Evolutionary conservation across 2,329 filamentous ascomycete genomes (phyloP).

Genomic region (Fusarium domesticum): DNA sequence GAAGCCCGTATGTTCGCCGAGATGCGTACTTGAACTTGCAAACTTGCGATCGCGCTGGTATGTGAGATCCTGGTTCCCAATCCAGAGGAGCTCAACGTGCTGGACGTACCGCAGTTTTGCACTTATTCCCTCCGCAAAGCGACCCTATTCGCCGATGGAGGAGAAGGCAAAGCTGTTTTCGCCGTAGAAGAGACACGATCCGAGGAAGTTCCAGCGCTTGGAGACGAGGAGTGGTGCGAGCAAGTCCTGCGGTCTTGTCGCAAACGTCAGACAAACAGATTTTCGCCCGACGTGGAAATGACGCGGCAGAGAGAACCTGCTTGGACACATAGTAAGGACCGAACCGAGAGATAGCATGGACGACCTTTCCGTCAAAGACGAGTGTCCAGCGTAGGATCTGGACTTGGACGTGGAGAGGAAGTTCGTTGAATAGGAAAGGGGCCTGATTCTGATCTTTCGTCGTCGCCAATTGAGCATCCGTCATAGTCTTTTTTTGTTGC

Average conservation of each 20-base stretch:
- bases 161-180: slow-evolving; percentile 50
- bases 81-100: slow-evolving; percentile 44
- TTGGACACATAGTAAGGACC: slow-evolving; percentile 34
- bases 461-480: neutral
- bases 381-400: slow-evolving; percentile 39
- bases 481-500: neutral
- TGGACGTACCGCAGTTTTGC: slow-evolving; percentile 42
- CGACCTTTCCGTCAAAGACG: slow-evolving; percentile 31
- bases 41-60: slow-evolving; percentile 7
- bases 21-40: slow-evolving; percentile 34
- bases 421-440: slow-evolving; percentile 29
- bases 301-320: slow-evolving; percentile 30
- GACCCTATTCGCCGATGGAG: slow-evolving; percentile 50
- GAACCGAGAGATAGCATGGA: slow-evolving; percentile 47
- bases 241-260: slow-evolving; percentile 35
- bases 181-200: slow-evolving; percentile 46
- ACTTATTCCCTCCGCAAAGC: slow-evolving; percentile 45
- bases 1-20: slow-evolving; percentile 37
- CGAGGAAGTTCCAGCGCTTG: slow-evolving; percentile 40
- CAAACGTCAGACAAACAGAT: slow-evolving; percentile 33
- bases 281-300: slow-evolving; percentile 39
- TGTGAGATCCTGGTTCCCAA: slow-evolving; percentile 36
- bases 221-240: slow-evolving; percentile 41
- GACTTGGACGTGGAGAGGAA: slow-evolving; percentile 32
- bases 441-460: slow-evolving; percentile 4